Evolutionary conservation across 2,329 filamentous ascomycete species (phyloP).

Genomic region (Microcera coccophila): DNA sequence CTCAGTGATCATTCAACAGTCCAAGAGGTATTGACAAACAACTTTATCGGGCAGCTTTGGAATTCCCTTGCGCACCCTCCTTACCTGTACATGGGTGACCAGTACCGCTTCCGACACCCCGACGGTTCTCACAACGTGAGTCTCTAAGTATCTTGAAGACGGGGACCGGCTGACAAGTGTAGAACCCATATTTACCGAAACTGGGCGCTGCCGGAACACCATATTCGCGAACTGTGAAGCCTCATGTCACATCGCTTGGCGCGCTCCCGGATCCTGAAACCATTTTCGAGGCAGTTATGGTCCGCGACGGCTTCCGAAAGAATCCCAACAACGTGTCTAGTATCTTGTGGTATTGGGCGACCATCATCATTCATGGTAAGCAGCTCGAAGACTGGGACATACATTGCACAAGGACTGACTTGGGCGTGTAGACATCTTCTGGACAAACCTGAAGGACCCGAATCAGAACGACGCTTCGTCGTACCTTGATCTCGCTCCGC

Average conservation of each 20-base stretch:
- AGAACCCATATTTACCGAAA: conserved; percentile 62
- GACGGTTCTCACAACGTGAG: conserved; percentile 65
- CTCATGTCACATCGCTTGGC: conserved; percentile 55
- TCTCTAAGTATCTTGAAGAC: fast-evolving
- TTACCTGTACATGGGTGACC: conserved; percentile 57
- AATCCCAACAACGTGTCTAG: conserved; percentile 71
- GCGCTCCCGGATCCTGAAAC: conserved; percentile 63
- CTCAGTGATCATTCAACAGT: conserved; percentile 60
- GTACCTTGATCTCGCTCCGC: conserved; percentile 66
- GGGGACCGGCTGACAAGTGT: background rate
- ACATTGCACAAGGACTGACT: background rate
- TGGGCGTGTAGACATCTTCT: conserved; percentile 57
- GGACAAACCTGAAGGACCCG: conserved; percentile 59
- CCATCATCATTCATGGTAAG: conserved; percentile 66
- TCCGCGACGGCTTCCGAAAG: conserved; percentile 44
- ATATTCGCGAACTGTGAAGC: conserved; percentile 62
- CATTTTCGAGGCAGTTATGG: conserved; percentile 62
- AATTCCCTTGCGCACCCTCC: conserved; percentile 69
- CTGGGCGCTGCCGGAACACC: conserved; percentile 64
- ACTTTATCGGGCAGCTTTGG: conserved; percentile 68
- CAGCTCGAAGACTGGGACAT: background rate
- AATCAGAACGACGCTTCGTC: conserved; percentile 64
- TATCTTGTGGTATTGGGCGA: conserved; percentile 69
- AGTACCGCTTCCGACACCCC: conserved; percentile 62
- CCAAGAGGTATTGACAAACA: conserved; percentile 60